Evolutionary conservation across 2,329 filamentous ascomycete genomes (phyloP), one percentile per base, ranked within the genome.

Genomic region (Colletotrichum magnum): DNA sequence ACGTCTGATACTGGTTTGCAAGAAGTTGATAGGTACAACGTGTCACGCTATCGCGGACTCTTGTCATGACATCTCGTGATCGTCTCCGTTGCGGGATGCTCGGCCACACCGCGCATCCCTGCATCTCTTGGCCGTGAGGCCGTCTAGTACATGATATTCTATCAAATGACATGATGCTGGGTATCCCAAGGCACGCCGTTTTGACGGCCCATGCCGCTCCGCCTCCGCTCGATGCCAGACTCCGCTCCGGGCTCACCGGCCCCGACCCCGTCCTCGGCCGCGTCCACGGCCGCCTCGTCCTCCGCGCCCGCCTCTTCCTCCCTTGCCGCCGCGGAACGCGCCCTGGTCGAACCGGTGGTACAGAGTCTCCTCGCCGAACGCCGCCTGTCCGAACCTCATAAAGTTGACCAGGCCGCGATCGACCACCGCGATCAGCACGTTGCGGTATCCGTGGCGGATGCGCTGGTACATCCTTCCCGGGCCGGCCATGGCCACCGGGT

Each of bases 321-420:
- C 76, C 61, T 76, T 80, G 70, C 75, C 83, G 73, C 77, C 85
- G 72, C 77, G 80, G 75, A 47, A 79, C 75, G 64, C 78, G 52
- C 70, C 73, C 72, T 69, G 75, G 77, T 85, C 83, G 72, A 87
- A 86, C 59, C 88, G 82, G 75, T 91, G 89, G 75, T 90, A 94
- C 45, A 97, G 76, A 78, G 82, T 89, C 79, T 97, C 94, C 71
- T 89, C 87, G 0, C 86, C 91, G 80, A 98, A 98, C 1, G 91
- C 91, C 12, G 90, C 90, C 82, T 98, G 94, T 1, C 88, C 90
- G 68, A 98, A 86, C 26, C 93, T 85, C 75, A 98, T 85, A 77
- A 95, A 98, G 78, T 95, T 98, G 53, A 95, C 92, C 24, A 98
- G 87, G 0, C 96, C 96, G 71, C 94, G 89, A 78, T 98, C 96